Evolutionary conservation across 2,329 filamentous ascomycete species (phyloP), one percentile per base, ranked within the genome.

Genomic region (Thermothelomyces thermophilus): DNA sequence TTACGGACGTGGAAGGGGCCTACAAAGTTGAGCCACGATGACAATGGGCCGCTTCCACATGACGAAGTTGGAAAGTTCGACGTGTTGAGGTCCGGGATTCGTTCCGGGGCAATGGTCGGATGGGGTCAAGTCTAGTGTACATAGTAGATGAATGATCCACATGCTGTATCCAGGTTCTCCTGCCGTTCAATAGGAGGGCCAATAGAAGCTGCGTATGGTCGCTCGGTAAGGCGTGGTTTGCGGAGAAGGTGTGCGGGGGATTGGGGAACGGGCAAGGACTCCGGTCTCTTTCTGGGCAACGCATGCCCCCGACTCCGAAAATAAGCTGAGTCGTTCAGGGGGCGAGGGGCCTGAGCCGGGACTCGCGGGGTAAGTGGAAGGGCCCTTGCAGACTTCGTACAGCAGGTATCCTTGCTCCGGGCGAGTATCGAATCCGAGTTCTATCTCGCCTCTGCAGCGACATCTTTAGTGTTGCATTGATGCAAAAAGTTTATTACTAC

Each of bases 91-190:
- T 26, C 5, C 24, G 24, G 24, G 24, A 26, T 26, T 26, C 24
- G 41, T 40, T 40, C 47, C 47, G 41, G 47, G 35, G 26, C 28
- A n/a, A 30, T 49, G 46, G 41, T 37, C 46, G 33, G 40, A 48
- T 48, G 46, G 40, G 34, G 40, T 33, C 33, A 20, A 17, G 46
- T 31, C 33, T 33, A n/a, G n/a, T n/a, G n/a, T n/a, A n/a, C n/a
- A n/a, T n/a, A n/a, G n/a, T n/a, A 34, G 46, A 42, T 43, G 41
- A 42, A 39, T 16, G 31, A 46, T 37, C 47, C 47, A 50, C 47
- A 41, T 50, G 41, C 14, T 8, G 28, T 40, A 24, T 49, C 40
- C 33, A 49, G 46, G 33, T 37, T 43, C 46, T 26, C 34, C 40
- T 43, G 40, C 33, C 40, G 46, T 36, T 33, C 19, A 30, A n/a